Evolutionary conservation across 1,284 basidiomycete genomes (phyloP).

Genomic region (Papiliotrema nemorosa): DNA sequence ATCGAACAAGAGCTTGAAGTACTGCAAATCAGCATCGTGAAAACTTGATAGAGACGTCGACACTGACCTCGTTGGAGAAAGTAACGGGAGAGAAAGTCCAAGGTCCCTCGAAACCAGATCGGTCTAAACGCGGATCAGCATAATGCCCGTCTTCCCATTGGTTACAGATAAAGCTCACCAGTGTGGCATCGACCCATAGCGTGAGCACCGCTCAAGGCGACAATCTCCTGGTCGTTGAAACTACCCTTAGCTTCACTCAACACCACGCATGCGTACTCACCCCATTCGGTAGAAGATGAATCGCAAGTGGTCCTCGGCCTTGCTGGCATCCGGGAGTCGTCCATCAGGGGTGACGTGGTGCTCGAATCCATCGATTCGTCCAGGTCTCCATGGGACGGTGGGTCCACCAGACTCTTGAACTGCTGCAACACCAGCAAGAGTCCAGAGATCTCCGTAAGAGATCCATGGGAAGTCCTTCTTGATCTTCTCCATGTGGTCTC

Average conservation of each 20-base stretch:
- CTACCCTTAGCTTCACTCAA: conserved; percentile 30
- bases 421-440: conserved; percentile 65
- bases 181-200: conserved; percentile 90
- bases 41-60: too few relatives aligned
- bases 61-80: conserved; percentile 62
- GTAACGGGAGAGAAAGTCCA: conserved; percentile 49
- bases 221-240: conserved; percentile 96
- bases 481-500: conserved; percentile 78
- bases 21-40: conserved; percentile 55
- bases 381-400: conserved; percentile 81
- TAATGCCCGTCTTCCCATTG: neutral
- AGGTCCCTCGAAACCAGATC: conserved; percentile 84
- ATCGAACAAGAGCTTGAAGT: conserved; percentile 74
- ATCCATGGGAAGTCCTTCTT: conserved; percentile 83
- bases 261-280: conserved; percentile 25
- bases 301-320: conserved; percentile 81
- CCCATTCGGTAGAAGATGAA: conserved; percentile 92
- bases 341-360: conserved; percentile 83
- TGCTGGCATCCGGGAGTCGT: conserved; percentile 84
- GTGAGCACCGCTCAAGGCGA: conserved; percentile 90
- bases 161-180: conserved; percentile 50
- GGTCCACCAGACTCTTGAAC: conserved; percentile 64
- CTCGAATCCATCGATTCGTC: conserved; percentile 77
- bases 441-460: conserved; percentile 91
- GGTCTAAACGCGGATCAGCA: conserved; percentile 37